These are phyloP conservation scores for Arachis hypogaea DNA, from an alignment of 306 rosid genomes.

Conservation along the genomic window DNA sequence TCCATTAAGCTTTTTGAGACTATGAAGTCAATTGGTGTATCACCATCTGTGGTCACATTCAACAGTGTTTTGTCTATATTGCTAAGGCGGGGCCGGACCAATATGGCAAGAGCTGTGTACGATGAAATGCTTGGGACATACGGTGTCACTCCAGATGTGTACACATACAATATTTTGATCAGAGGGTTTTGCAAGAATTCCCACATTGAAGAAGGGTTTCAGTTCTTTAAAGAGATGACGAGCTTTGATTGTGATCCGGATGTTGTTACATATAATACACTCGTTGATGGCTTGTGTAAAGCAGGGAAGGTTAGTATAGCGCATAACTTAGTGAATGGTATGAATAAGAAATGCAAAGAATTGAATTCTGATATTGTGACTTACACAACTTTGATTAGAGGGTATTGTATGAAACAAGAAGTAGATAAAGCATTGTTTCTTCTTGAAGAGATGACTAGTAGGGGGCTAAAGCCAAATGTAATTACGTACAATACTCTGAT, in stretches of 20 bases:
- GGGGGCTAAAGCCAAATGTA: conserved; percentile 62
- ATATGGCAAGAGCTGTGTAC: conserved; percentile 62
- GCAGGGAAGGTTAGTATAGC: conserved; percentile 71
- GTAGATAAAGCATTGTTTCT: conserved; percentile 64
- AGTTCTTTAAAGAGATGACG: conserved; percentile 61
- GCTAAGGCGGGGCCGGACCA: conserved; percentile 76
- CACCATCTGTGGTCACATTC: conserved; percentile 69
- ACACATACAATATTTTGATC: conserved; percentile 75
- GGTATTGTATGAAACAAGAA: conserved; percentile 69
- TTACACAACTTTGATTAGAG: conserved; percentile 79
- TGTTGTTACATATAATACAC: conserved; percentile 72
- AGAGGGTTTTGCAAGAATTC: conserved; percentile 78
- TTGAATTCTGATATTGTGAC: conserved; percentile 79
- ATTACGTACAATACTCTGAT: conserved; percentile 72
- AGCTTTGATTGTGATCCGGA: conserved; percentile 64
- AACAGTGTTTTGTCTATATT: conserved; percentile 59
- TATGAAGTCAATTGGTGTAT: conserved; percentile 66
- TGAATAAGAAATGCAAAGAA: conserved; percentile 62
- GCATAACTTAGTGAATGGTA: conserved; percentile 68
- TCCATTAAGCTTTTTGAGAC: conserved; percentile 62
- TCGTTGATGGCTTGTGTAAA: conserved; percentile 88
- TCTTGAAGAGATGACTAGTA: conserved; percentile 71
- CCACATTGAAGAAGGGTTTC: conserved; percentile 75
- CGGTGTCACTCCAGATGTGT: conserved; percentile 69
- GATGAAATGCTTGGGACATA: conserved; percentile 78